phyloP scores from a whole-genome alignment of 129 eudicot species.

The Lactuca sativa region DNA sequence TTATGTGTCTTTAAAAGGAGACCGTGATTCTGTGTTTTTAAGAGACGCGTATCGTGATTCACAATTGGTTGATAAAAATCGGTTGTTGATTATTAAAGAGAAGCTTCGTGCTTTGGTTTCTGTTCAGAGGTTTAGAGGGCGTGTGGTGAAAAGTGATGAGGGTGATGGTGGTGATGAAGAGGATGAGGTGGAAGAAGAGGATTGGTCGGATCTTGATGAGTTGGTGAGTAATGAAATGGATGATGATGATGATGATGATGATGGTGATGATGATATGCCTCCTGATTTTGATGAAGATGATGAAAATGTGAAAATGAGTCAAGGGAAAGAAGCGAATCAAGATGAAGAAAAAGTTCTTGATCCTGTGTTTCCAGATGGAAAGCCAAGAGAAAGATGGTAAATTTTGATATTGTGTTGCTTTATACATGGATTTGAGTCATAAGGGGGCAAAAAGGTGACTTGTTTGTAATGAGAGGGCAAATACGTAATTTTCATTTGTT shows the following conservation, averaged over 20 bases:
- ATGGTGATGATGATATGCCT: conserved; percentile 67
- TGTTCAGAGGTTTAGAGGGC: conserved; percentile 58
- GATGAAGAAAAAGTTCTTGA: conserved; percentile 52
- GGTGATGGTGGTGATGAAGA: conserved; percentile 41
- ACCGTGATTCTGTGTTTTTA: conserved; percentile 91
- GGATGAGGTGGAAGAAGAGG: conserved; percentile 49
- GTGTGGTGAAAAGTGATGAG: conserved; percentile 35
- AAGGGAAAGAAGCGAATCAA: conserved; percentile 39
- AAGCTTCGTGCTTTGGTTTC: conserved; percentile 84
- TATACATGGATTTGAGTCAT: neutral
- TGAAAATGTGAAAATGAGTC: conserved; percentile 40
- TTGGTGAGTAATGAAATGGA: conserved; percentile 46
- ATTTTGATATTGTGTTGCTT: conserved; percentile 10
- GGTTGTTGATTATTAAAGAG: conserved; percentile 76
- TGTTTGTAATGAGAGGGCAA: neutral
- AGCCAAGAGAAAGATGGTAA: conserved; percentile 96
- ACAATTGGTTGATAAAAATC: conserved; percentile 76
- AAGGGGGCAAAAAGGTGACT: conserved; percentile 14
- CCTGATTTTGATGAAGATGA: conserved; percentile 76
- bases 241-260: conserved; percentile 54
- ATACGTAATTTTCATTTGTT: conserved; percentile 3
- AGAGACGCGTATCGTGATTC: conserved; percentile 93
- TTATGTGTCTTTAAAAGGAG: conserved; percentile 90
- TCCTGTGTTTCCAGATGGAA: conserved; percentile 83
- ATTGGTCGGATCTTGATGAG: conserved; percentile 76